Evolutionary conservation across 805 yeast genomes (phyloP).

Genomic region (Suhomyces faveliae): DNA sequence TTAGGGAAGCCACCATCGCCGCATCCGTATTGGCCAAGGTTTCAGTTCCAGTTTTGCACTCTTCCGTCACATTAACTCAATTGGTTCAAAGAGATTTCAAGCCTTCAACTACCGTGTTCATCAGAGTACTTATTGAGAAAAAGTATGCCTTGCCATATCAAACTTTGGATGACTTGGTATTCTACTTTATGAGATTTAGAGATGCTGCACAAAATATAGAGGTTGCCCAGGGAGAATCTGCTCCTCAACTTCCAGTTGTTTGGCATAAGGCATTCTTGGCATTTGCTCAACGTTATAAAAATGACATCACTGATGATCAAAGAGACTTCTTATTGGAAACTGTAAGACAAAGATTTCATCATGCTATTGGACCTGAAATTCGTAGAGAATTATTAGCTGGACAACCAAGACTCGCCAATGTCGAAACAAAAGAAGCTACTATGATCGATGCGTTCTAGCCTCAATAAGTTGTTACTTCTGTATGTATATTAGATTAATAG

Average conservation of each 20-base stretch:
- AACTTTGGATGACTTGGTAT: slow-evolving; percentile 90
- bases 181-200: slow-evolving; percentile 90
- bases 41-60: slow-evolving; percentile 91
- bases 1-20: slow-evolving; percentile 92
- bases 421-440: slow-evolving; percentile 29
- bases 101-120: slow-evolving; percentile 88
- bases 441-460: slow-evolving; percentile 40
- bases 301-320: slow-evolving; percentile 98
- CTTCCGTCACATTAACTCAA: slow-evolving; percentile 91
- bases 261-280: slow-evolving; percentile 97
- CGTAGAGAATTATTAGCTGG: slow-evolving; percentile 93
- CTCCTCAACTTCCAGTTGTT: slow-evolving; percentile 80
- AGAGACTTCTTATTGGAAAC: slow-evolving; percentile 91
- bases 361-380: slow-evolving; percentile 87
- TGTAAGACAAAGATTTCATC: slow-evolving; percentile 85
- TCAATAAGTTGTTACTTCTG: slow-evolving; percentile 3
- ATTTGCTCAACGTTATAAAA: slow-evolving; percentile 93
- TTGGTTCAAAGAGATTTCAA: slow-evolving; percentile 75
- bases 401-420: slow-evolving; percentile 51
- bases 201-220: slow-evolving; percentile 47
- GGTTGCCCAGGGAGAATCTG: slow-evolving; percentile 34
- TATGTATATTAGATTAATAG: slow-evolving; percentile 6
- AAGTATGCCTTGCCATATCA: slow-evolving; percentile 96
- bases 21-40: slow-evolving; percentile 87
- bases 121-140: slow-evolving; percentile 85